Evolutionary conservation across 2,329 filamentous ascomycete genomes (phyloP).

Genomic region (Botryosphaeria dothidea): DNA sequence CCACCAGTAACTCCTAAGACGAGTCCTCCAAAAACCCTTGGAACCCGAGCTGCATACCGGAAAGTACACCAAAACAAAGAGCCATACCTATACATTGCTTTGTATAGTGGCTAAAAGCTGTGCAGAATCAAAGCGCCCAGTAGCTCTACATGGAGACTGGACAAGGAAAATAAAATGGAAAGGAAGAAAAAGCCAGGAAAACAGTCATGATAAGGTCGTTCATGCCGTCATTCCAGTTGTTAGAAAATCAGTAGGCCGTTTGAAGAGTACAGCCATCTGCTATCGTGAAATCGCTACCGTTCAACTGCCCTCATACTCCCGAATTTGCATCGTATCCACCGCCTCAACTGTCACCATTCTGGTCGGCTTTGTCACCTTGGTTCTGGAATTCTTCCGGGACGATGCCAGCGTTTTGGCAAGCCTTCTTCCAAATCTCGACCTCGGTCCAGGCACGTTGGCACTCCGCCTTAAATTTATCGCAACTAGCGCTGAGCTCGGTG

Average conservation of each 20-base stretch:
- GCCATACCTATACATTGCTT: not conserved
- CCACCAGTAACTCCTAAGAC: constrained; percentile 12
- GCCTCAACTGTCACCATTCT: constrained; percentile 35
- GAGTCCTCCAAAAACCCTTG: constrained; percentile 1
- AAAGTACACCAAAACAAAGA: constrained; percentile 8
- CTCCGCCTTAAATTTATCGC: constrained; percentile 82
- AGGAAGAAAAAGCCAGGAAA: constrained; percentile 1
- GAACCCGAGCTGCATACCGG: not conserved
- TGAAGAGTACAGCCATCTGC: not conserved
- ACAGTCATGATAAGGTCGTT: constrained; percentile 14
- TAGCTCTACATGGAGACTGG: not conserved
- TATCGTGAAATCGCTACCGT: not conserved
- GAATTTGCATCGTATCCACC: not conserved
- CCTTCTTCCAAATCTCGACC: constrained; percentile 72
- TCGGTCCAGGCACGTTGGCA: constrained; percentile 77
- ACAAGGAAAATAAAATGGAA: not conserved
- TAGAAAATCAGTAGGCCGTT: not conserved
- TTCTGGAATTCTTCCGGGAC: constrained; percentile 43
- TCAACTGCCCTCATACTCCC: not conserved
- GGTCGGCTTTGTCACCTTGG: constrained; percentile 39
- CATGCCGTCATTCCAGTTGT: constrained; percentile 11
- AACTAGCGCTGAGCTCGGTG: constrained; percentile 80
- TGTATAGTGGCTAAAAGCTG: not conserved
- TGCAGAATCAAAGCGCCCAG: not conserved
- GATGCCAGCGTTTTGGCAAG: constrained; percentile 42